Conservation (phyloP, 2,329 filamentous ascomycete species). For the Sclerotinia sclerotiorum region DNA sequence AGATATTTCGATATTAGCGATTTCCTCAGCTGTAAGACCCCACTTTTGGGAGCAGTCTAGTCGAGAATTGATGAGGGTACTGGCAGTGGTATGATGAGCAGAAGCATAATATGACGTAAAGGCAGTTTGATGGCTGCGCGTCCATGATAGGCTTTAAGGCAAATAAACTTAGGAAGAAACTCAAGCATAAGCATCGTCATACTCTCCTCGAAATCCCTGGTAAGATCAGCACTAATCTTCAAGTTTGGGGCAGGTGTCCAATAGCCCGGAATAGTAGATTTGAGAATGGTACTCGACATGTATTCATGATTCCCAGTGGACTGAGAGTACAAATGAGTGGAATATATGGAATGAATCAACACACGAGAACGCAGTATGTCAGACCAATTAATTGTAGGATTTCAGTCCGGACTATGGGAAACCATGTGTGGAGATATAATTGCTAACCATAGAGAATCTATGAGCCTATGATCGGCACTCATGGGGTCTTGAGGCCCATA, state of each 20-base stretch:
- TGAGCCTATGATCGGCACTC: constrained; percentile 40
- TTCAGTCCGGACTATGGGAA: background rate
- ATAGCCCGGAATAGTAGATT: background rate
- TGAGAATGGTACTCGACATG: background rate
- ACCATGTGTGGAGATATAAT: background rate
- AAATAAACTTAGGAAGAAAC: constrained; percentile 41
- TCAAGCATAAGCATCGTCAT: constrained; percentile 39
- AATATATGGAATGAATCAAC: background rate
- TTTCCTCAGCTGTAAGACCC: constrained; percentile 38
- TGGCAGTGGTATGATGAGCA: constrained; percentile 38
- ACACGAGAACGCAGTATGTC: background rate
- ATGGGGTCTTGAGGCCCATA: constrained; percentile 50
- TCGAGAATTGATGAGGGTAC: constrained; percentile 38
- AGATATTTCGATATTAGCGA: constrained; percentile 42
- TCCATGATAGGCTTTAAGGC: constrained; percentile 40
- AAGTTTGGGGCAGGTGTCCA: background rate
- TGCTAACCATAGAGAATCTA: constrained; percentile 44
- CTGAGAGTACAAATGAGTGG: background rate
- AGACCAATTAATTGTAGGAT: background rate
- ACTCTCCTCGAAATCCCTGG: constrained; percentile 39
- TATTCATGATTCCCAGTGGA: background rate
- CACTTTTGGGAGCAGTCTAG: constrained; percentile 38
- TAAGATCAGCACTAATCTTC: constrained; percentile 17
- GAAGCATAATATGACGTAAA: constrained; percentile 39
- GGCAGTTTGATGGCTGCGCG: constrained; percentile 44